Base-by-base conservation (phyloP, 2,329 filamentous ascomycete species). In the Fusarium sp. region DNA sequence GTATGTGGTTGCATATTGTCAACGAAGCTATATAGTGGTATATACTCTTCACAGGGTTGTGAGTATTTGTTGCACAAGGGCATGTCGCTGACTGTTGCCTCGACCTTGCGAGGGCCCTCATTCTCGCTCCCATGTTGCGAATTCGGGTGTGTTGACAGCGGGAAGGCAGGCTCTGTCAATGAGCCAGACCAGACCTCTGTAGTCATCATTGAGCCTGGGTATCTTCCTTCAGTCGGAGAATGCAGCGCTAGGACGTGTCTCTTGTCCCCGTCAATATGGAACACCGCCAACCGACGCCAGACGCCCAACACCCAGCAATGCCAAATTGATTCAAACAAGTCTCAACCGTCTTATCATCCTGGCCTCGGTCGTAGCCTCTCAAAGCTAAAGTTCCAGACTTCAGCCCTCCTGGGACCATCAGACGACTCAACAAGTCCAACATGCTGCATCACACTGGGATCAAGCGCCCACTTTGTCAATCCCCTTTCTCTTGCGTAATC, bases 371-470 rank as follows among this genome's bases (percentile, higher is more conserved):
- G 31, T 9, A 74, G 20, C 6, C 72, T 75, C 66, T 84, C 79
- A 70, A 83, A 83, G 42, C 79, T 81, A 69, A 83, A 83, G 29
- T 83, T 83, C 80, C 81, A 83, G 6, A 82, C 79, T 20, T 82
- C 79, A 2, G 78, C 77, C 40, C 71, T 71, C 31, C 74, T 71
- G 3, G 70, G 72, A 0, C 78, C 78, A 2, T 76, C 79, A 5
- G 80, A 81, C 8, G 80, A 81, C 67, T 81, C 78, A 24, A 74
- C 76, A 34, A 79, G 67, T 5, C 82, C 83, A 9, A 82, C 79
- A 57, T 84, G 83, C 58, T 84, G 83, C 20, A 84, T 76, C 2
- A 84, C 80, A 34, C 81, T 82, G 38, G 81, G 81, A 18, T 82
- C 80, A 31, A 83, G 75, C 6, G 83, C 82, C 81, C 82, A 84